Evolutionary conservation across 352 stramenopile genomes (phyloP), one percentile per base, ranked within the genome.

Genomic region (Globisporangium irregulare): DNA sequence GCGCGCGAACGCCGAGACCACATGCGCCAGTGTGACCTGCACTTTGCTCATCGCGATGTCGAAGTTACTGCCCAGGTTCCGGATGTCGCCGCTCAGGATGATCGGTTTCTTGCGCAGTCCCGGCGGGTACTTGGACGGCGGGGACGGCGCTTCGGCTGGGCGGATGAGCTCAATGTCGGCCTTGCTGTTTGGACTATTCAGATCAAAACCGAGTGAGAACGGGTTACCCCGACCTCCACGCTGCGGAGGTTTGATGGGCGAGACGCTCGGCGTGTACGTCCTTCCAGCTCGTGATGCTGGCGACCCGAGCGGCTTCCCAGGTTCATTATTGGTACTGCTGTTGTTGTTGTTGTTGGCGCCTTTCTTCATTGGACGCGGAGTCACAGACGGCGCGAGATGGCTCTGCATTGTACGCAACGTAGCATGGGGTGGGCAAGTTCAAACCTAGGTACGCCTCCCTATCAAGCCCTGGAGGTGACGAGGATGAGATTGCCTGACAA

Each of bases 31-130:
- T 14, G 73, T 74, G n/a, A 86, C 63, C 6, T 69, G 62, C 38
- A 79, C 75, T 5, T 67, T 66, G 71, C 78, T 81, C 70, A 78
- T 82, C 9, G 80, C 73, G 53, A 93, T 64, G 4, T 81, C 71
- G 53, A 93, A 91, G 59, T 90, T 90, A 62, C 72, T 90, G 25
- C 78, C 80, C 22, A 93, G 67, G 67, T 93, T 93, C 41, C 85
- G 81, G 57, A 91, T 89, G 66, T 93, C 85, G 2, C 85, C 85
- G 10, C 72, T 79, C 10, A 89, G 61, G 51, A 91, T 86, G 57
- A 93, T 43, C 59, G 74, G 81, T 64, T 89, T 91, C 74, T 89
- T 90, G 4, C 81, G 77, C 61, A 75, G 67, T 25, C 75, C 46
- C 12, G 72, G 65, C 3, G 80, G 51, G 15, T 36, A 34, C 51